These are phyloP conservation scores for Cinnamomum micranthum DNA, from an alignment of 164 flowering plant genomes.

Conservation along the genomic window DNA sequence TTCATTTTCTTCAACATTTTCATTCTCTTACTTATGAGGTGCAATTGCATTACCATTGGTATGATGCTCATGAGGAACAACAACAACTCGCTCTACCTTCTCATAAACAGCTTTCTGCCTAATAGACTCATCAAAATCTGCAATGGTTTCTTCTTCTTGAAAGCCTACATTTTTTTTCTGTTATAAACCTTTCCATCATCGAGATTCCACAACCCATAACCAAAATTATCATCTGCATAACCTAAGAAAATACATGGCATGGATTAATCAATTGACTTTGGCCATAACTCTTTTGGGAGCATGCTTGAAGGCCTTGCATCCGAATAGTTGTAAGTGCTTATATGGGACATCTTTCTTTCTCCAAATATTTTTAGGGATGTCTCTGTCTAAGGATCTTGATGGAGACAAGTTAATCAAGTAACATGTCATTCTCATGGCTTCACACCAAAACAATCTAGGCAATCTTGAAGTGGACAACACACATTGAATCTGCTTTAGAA, in stretches of 20 bases:
- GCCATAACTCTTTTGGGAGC: neutral
- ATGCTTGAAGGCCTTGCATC: neutral
- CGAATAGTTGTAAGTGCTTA: neutral
- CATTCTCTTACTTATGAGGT: too few species aligned
- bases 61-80: too few species aligned
- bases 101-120: too few species aligned
- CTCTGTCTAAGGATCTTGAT: neutral
- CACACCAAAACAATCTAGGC: neutral
- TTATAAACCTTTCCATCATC: too few species aligned
- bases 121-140: too few species aligned
- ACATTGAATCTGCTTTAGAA: neutral
- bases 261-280: neutral
- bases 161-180: too few species aligned
- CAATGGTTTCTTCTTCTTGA: too few species aligned
- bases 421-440: neutral
- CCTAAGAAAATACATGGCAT: neutral
- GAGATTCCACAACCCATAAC: too few species aligned
- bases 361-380: neutral
- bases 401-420: constrained; percentile 7
- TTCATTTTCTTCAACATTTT: too few species aligned
- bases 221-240: neutral
- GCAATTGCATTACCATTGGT: too few species aligned
- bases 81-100: too few species aligned
- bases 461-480: neutral
- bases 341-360: neutral